phyloP scores from a whole-genome alignment of 208 protist genomes.

The Wallacemonas sp. region DNA sequence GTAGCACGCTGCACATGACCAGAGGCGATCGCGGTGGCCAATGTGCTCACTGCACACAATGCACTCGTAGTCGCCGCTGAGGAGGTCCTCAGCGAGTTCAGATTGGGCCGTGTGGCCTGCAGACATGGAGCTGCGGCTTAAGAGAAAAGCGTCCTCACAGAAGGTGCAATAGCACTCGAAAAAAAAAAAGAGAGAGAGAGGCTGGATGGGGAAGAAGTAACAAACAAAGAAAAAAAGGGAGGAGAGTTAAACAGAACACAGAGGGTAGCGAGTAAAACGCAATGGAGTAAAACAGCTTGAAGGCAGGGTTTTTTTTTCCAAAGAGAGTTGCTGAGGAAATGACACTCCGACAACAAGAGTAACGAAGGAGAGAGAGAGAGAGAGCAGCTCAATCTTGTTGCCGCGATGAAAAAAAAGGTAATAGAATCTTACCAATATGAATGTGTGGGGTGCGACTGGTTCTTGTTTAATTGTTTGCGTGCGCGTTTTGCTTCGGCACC shows the following conservation, averaged over 20 bases:
- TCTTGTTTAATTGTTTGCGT: too few relatives aligned
- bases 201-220: background rate
- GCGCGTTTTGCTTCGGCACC: too few relatives aligned
- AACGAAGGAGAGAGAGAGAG: background rate
- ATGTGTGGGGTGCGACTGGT: too few relatives aligned
- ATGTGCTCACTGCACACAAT: constrained; percentile 66
- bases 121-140: background rate
- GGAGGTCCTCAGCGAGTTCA: constrained; percentile 51
- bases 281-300: too few relatives aligned
- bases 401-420: too few relatives aligned
- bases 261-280: constrained; percentile 12
- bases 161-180: too few relatives aligned
- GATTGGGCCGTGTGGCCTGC: background rate
- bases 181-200: background rate
- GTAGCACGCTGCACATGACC: constrained; percentile 68
- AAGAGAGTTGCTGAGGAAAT: too few relatives aligned
- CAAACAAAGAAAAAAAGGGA: constrained; percentile 16
- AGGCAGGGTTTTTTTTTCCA: too few relatives aligned
- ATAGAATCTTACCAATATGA: too few relatives aligned
- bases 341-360: background rate
- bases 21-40: constrained; percentile 45
- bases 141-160: too few relatives aligned
- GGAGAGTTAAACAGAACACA: constrained; percentile 14
- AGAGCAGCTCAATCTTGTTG: background rate
- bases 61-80: constrained; percentile 62